Evolutionary conservation across 1,139 yeast genomes (phyloP), one percentile per base, ranked within the genome.

Genomic region (Saccharomyces hybrid): DNA sequence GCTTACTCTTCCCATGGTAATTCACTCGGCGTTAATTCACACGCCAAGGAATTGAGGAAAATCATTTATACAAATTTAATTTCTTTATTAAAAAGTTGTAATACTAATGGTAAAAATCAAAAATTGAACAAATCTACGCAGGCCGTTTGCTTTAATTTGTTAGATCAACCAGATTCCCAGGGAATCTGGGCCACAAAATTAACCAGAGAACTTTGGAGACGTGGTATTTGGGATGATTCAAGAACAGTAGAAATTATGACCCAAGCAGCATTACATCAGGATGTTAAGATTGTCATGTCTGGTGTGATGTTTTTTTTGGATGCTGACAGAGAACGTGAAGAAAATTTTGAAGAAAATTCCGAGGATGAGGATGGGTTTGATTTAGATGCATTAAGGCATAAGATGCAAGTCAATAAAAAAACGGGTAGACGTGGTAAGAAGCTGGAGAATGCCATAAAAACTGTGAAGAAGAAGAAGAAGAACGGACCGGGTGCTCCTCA

Each of bases 201-300:
- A 54, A 90, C 98, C 7, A 80, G 98, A 69, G 98, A 93, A 70
- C 77, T 93, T 54, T 93, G 99, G 99, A 81, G 96, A 74, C 79
- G 98, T 68, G 96, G 96, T 66, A 86, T 93, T 57, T 93, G 99
- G 99, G 97, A 90, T 70, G 99, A 93, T 71, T 81, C 96, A 1
- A 78, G 98, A 63, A 86, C 98, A 0, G 96, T 93, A 26, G 99
- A 93, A 71, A 83, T 93, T 65, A 91, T 95, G 98, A 86, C 96
- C 2, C 95, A 89, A 65, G 97, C 98, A 1, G 90, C 97, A 1
- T 72, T 88, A 57, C 97, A 90, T 67, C 64, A 87, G 9, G 96
- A 91, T 63, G 79, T 83, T 13, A 93, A 93, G 73, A 95, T 93
- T 53, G 88, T 96, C 11, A 76, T 86, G 56, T 88, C 97, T 2